Conservation (phyloP, 225 moss, liverwort and hornwort genomes). For the Bryum argenteum region DNA sequence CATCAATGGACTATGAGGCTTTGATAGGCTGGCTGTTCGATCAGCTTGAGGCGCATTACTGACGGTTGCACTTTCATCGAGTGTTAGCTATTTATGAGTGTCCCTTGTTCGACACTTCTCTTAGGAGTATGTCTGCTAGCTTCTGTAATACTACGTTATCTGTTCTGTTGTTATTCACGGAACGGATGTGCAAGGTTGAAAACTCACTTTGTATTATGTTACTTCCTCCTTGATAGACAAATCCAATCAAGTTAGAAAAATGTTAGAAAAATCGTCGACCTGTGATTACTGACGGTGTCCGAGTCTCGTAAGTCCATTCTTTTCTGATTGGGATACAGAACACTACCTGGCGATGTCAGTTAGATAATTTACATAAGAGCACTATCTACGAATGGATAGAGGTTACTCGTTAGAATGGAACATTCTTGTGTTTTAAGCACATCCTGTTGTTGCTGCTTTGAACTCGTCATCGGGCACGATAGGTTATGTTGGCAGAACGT, state of each 20-base stretch:
- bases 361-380: background rate
- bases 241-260: background rate
- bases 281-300: background rate
- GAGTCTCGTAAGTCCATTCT: background rate
- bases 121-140: too few relatives aligned
- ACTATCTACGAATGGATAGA: background rate
- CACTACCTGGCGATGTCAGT: background rate
- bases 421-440: conserved; percentile 7
- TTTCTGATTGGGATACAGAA: conserved; percentile 1
- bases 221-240: background rate
- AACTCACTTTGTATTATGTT: too few relatives aligned
- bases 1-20: background rate
- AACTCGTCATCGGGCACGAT: conserved; percentile 21
- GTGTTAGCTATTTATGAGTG: too few relatives aligned
- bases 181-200: too few relatives aligned
- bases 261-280: background rate
- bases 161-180: too few relatives aligned
- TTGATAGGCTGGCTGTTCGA: too few relatives aligned
- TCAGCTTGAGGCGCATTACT: too few relatives aligned
- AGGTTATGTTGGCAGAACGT: conserved; percentile 35
- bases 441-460: conserved; percentile 20
- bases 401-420: background rate
- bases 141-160: too few relatives aligned
- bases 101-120: too few relatives aligned
- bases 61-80: too few relatives aligned